phyloP scores from a whole-genome alignment of 140 eudicot genomes.

The Ambrosia hybrid region DNA sequence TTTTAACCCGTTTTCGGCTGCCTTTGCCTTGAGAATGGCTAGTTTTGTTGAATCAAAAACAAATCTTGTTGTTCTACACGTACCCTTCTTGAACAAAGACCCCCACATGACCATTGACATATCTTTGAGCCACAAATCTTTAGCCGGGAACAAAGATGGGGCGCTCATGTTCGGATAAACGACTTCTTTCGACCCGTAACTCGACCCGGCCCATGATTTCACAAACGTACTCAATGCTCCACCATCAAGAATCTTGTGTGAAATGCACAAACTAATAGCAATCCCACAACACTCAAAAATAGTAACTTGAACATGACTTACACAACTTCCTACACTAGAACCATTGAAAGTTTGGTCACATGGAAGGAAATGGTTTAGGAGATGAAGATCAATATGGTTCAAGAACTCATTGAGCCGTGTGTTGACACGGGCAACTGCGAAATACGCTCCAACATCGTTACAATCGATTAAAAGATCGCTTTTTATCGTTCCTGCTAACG shows the following conservation, averaged over 20 bases:
- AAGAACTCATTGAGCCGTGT: constrained; percentile 36
- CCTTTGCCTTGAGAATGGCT: constrained; percentile 37
- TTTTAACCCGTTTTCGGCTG: not conserved
- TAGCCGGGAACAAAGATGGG: constrained; percentile 50
- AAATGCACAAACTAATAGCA: constrained; percentile 58
- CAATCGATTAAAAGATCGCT: constrained; percentile 61
- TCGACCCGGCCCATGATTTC: constrained; percentile 43
- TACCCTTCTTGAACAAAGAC: constrained; percentile 58
- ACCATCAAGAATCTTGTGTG: constrained; percentile 78
- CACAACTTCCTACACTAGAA: constrained; percentile 26
- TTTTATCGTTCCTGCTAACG: constrained; percentile 61
- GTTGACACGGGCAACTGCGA: constrained; percentile 41
- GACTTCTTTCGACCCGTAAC: constrained; percentile 22
- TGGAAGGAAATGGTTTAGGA: constrained; percentile 44
- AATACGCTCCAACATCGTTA: constrained; percentile 63
- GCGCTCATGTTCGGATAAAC: constrained; percentile 44
- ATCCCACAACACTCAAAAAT: constrained; percentile 66
- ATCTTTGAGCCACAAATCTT: constrained; percentile 55
- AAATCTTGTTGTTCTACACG: constrained; percentile 52
- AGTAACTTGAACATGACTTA: constrained; percentile 52
- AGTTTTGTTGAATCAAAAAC: constrained; percentile 46
- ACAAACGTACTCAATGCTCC: constrained; percentile 48
- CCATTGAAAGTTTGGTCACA: constrained; percentile 33
- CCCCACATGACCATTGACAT: constrained; percentile 60
- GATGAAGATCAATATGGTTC: constrained; percentile 31